phyloP scores from a whole-genome alignment of 495 filamentous ascomycete species.

The Lophium mytilinum region DNA sequence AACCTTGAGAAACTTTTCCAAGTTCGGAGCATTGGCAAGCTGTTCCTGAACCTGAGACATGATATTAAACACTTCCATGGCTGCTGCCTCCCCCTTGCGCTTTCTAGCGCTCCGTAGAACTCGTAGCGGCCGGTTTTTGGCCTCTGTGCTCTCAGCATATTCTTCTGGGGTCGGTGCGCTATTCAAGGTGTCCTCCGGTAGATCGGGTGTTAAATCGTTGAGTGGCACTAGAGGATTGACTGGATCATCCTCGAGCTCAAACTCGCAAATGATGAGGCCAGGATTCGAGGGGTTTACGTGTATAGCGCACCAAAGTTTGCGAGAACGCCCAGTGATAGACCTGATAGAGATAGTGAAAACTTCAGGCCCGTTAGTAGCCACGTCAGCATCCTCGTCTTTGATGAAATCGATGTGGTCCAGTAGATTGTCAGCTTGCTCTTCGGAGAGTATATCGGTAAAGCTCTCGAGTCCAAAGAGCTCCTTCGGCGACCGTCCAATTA shows the following conservation, averaged over 20 bases:
- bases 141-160: constrained; percentile 62
- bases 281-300: constrained; percentile 59
- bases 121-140: constrained; percentile 66
- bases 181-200: constrained; percentile 66
- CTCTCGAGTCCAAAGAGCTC: constrained; percentile 65
- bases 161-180: constrained; percentile 64
- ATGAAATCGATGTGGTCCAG: constrained; percentile 86
- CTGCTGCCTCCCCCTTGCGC: constrained; percentile 71
- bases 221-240: constrained; percentile 59
- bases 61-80: constrained; percentile 91
- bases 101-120: constrained; percentile 71
- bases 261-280: constrained; percentile 79
- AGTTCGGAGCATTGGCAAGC: constrained; percentile 56
- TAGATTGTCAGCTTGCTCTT: constrained; percentile 75
- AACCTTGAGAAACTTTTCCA: constrained; percentile 63
- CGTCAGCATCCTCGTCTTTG: constrained; percentile 66
- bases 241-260: constrained; percentile 79
- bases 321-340: constrained; percentile 41
- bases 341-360: constrained; percentile 72
- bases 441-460: constrained; percentile 72
- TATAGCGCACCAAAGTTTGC: constrained; percentile 84
- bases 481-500: constrained; percentile 73
- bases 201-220: constrained; percentile 45
- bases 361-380: constrained; percentile 67
- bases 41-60: constrained; percentile 81